Conservation (phyloP, 176 grass and related monocot genomes). For the Carex myosuroides region DNA sequence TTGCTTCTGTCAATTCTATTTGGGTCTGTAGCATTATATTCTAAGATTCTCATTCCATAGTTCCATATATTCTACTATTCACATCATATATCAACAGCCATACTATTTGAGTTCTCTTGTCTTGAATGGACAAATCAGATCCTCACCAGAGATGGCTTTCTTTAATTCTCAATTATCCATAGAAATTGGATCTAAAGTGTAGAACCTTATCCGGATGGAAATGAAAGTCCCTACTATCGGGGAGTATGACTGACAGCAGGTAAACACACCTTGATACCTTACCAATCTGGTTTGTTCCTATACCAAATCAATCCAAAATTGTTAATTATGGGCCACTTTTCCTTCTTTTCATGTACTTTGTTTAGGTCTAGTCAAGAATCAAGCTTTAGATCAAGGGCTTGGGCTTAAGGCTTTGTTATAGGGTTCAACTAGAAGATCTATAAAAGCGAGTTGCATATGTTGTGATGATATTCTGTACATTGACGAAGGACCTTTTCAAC, state of each 20-base stretch:
- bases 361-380: not conserved
- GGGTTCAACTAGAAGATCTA: not conserved
- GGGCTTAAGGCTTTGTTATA: not conserved
- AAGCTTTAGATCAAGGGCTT: not conserved
- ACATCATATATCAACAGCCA: not conserved
- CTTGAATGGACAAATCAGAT: not conserved
- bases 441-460: not conserved
- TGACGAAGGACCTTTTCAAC: not conserved
- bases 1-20: not conserved
- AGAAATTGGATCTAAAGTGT: not conserved
- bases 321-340: not conserved
- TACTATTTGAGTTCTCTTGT: not conserved
- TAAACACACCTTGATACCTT: not conserved
- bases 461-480: not conserved
- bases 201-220: not conserved
- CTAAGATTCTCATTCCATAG: not conserved
- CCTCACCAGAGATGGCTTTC: not conserved
- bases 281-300: not conserved
- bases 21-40: not conserved
- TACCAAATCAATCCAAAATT: not conserved
- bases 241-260: not conserved
- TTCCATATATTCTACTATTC: not conserved
- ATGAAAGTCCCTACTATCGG: not conserved
- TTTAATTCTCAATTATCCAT: not conserved
- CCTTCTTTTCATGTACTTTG: not conserved